Percentiles rank a stretch among this genome's conserved stretches.
Conservation (phyloP, 2,329 filamentous ascomycete genomes). For the Ceratocystis eucalypticola region DNA sequence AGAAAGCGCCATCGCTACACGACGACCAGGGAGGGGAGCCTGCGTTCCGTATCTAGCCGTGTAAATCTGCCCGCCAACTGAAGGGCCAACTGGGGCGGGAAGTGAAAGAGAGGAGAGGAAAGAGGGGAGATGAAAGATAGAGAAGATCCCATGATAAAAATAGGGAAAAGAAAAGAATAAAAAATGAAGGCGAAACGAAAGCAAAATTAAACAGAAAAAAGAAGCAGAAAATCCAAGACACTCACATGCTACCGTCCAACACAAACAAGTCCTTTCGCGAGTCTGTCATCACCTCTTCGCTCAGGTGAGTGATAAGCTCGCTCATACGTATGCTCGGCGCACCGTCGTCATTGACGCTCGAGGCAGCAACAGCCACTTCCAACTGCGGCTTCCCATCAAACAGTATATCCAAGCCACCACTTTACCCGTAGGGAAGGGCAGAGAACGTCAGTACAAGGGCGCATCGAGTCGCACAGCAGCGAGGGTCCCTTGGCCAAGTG, state of each 20-base stretch:
- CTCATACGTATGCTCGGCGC: constrained; percentile 44
- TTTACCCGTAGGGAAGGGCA: constrained; percentile 26
- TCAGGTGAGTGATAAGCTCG: constrained; percentile 66
- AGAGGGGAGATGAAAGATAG: too few relatives aligned
- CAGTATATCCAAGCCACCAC: constrained; percentile 86
- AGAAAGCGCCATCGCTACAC: background rate
- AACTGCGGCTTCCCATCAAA: constrained; percentile 74
- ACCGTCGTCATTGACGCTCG: constrained; percentile 39
- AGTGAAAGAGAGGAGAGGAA: too few relatives aligned
- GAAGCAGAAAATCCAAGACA: constrained; percentile 22
- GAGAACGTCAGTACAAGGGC: background rate
- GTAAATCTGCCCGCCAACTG: background rate
- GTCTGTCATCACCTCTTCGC: constrained; percentile 73
- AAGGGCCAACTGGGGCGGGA: background rate
- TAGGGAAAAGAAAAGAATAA: too few relatives aligned
- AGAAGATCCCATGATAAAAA: too few relatives aligned
- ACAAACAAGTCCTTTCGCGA: constrained; percentile 78
- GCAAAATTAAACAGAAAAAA: too few relatives aligned
- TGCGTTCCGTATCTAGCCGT: too few relatives aligned
- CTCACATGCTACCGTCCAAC: constrained; percentile 75
- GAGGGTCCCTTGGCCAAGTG: background rate
- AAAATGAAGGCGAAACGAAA: too few relatives aligned
- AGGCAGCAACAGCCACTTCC: constrained; percentile 51
- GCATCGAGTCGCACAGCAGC: background rate
- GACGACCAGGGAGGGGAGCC: background rate